Percentiles rank a stretch among this genome's conserved stretches.
Evolutionary conservation across 441 rosid species (phyloP).

Genomic region (Aquilaria agallochum): DNA sequence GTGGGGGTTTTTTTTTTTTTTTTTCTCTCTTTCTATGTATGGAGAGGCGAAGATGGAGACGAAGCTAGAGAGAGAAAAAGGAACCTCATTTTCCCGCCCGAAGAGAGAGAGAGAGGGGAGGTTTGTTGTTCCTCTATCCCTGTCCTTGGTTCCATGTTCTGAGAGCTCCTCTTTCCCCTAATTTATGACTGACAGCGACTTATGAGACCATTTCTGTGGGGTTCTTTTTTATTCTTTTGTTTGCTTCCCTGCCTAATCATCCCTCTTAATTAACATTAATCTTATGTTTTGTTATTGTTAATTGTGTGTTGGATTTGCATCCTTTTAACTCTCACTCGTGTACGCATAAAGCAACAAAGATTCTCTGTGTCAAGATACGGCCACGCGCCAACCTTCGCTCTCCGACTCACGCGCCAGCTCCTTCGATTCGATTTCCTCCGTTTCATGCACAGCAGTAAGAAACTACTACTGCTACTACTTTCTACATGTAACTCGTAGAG

Average conservation of each 20-base stretch:
- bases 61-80: constrained; percentile 8
- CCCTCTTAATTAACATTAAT: background rate
- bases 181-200: constrained; percentile 48
- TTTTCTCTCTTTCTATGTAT: too few relatives aligned
- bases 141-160: background rate
- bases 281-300: too few relatives aligned
- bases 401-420: background rate
- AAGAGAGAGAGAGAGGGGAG: constrained; percentile 14
- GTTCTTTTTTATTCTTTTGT: constrained; percentile 3
- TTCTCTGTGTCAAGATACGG: background rate
- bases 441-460: too few relatives aligned
- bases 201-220: constrained; percentile 24
- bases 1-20: background rate
- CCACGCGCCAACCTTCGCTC: constrained; percentile 3
- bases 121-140: background rate
- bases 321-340: constrained; percentile 8
- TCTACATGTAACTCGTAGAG: too few relatives aligned
- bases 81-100: constrained; percentile 38
- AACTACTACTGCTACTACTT: too few relatives aligned
- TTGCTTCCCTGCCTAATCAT: background rate
- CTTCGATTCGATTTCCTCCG: too few relatives aligned
- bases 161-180: constrained; percentile 25
- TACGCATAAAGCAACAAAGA: constrained; percentile 19
- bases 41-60: background rate
- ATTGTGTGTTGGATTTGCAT: background rate